These are phyloP conservation scores for Quercus dentata DNA, from an alignment of 306 rosid species.

Conservation along the genomic window DNA sequence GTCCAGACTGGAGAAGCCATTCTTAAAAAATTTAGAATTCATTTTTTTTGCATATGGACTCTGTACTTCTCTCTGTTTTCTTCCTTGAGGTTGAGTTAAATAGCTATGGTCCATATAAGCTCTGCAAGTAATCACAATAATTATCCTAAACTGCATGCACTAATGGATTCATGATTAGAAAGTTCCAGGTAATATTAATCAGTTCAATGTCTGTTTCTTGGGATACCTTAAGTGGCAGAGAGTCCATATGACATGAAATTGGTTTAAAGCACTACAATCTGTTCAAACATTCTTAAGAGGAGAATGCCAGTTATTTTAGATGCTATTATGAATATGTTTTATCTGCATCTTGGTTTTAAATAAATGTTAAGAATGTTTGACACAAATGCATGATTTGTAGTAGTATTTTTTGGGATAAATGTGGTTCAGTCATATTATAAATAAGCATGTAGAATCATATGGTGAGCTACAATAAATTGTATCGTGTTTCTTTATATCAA, in stretches of 20 bases:
- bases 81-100: neutral
- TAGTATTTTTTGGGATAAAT: neutral
- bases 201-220: neutral
- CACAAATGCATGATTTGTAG: neutral
- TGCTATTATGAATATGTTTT: neutral
- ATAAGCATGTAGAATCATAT: neutral
- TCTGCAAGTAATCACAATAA: neutral
- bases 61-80: neutral
- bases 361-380: neutral
- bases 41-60: neutral
- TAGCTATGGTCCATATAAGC: neutral
- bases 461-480: neutral
- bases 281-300: neutral
- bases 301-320: neutral
- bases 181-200: neutral
- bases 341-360: neutral
- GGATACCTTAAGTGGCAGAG: no score
- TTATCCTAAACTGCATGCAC: neutral
- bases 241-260: no score
- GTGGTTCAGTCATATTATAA: neutral
- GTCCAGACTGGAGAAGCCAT: neutral
- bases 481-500: neutral
- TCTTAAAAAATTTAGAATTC: neutral
- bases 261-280: no score
- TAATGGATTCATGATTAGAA: neutral